These are phyloP conservation scores for Lentinus brumalis DNA, from an alignment of 768 basidiomycete genomes.

Conservation along the genomic window DNA sequence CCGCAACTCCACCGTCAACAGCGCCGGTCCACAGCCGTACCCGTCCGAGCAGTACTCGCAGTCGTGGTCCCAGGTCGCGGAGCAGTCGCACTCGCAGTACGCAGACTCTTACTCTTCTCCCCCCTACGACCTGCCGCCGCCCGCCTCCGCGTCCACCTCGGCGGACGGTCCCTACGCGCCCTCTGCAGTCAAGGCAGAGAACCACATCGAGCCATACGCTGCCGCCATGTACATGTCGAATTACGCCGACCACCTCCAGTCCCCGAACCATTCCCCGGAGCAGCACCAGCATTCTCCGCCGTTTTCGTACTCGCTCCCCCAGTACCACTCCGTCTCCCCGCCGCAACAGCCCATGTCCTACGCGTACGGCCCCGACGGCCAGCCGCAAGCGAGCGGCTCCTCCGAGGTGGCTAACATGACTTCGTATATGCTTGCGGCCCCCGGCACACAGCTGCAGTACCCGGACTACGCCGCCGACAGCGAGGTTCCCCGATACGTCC, in stretches of 20 bases:
- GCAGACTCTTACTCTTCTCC: conserved; percentile 10
- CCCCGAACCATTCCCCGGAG: not conserved
- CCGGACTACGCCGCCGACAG: conserved; percentile 4
- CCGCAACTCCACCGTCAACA: not conserved
- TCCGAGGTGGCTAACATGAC: conserved; percentile 10
- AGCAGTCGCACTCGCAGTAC: conserved; percentile 11
- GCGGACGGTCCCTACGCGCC: conserved; percentile 3
- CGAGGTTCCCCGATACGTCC: conserved; percentile 20
- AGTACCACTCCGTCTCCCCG: conserved; percentile 1
- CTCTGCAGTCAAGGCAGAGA: not conserved
- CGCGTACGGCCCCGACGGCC: conserved; percentile 6
- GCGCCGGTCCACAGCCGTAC: conserved; percentile 7
- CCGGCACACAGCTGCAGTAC: conserved; percentile 13
- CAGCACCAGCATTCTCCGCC: conserved; percentile 2
- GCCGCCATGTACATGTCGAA: not conserved
- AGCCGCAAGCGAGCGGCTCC: not conserved
- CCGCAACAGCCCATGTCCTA: conserved; percentile 6
- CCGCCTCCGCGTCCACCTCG: not conserved
- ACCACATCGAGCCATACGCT: conserved; percentile 3
- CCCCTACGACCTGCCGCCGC: conserved; percentile 10
- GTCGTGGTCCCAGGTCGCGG: conserved; percentile 8
- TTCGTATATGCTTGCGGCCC: conserved; percentile 6
- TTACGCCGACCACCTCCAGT: conserved; percentile 9
- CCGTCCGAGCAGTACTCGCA: conserved; percentile 12
- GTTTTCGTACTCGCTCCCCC: not conserved